Evolutionary conservation across 2,329 filamentous ascomycete genomes (phyloP).

Genomic region (Hirsutella rhossiliensis): DNA sequence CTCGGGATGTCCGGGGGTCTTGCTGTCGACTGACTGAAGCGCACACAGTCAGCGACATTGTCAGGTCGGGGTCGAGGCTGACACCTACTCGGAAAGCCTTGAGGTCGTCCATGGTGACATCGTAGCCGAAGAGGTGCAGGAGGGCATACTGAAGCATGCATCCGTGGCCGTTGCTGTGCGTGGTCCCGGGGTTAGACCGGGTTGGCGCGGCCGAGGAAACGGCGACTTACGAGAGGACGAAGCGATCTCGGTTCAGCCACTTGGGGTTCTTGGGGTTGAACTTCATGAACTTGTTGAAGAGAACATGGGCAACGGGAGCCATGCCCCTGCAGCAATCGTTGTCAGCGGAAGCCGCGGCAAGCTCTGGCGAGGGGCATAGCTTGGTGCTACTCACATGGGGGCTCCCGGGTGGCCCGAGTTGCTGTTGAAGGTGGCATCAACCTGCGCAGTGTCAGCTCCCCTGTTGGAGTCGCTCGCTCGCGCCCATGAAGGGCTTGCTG

Average conservation of each 20-base stretch:
- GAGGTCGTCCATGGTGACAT: conserved; percentile 74
- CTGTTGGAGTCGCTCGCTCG: too few relatives aligned
- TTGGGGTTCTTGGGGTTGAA: conserved; percentile 99
- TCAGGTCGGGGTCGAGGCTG: not conserved
- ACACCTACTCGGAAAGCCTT: conserved; percentile 87
- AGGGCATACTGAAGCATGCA: conserved; percentile 99
- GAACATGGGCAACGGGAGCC: conserved; percentile 90
- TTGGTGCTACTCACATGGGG: conserved; percentile 57
- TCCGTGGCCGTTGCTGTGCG: conserved; percentile 79
- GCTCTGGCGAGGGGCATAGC: not conserved
- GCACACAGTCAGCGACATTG: conserved; percentile 4
- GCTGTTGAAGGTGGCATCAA: conserved; percentile 91
- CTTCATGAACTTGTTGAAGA: conserved; percentile 98
- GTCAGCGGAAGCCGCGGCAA: conserved; percentile 17
- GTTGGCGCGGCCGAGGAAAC: conserved; percentile 3
- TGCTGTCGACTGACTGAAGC: conserved; percentile 45
- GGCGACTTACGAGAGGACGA: conserved; percentile 86
- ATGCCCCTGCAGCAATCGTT: conserved; percentile 43
- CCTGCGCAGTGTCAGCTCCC: conserved; percentile 37
- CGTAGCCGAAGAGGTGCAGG: conserved; percentile 92
- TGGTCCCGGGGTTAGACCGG: conserved; percentile 4
- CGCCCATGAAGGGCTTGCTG: too few relatives aligned
- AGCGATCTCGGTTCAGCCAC: conserved; percentile 95
- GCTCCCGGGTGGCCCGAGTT: conserved; percentile 99
- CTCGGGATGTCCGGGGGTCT: conserved; percentile 93